Evolutionary conservation across 2,329 filamentous ascomycete species (phyloP).

Genomic region (Nemania sp.): DNA sequence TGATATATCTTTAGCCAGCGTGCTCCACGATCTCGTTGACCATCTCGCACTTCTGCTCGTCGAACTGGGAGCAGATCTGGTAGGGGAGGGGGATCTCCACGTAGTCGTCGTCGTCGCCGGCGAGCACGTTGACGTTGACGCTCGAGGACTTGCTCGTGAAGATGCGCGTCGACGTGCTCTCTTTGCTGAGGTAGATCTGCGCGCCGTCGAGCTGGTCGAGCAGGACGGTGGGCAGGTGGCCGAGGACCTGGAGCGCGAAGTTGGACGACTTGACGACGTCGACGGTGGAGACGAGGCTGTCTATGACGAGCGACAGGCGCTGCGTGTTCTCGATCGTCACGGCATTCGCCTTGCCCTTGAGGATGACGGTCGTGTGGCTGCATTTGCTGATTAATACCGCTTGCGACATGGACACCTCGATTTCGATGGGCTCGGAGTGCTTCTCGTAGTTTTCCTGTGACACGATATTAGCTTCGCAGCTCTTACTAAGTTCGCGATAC

Average conservation of each 20-base stretch:
- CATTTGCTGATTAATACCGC: slow-evolving; percentile 91
- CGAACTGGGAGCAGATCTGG: slow-evolving; percentile 80
- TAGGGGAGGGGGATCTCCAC: slow-evolving; percentile 85
- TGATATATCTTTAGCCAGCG: slow-evolving; percentile 62
- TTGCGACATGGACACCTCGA: slow-evolving; percentile 80
- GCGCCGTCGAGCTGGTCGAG: slow-evolving; percentile 93
- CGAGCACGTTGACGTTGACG: slow-evolving; percentile 82
- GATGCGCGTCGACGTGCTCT: slow-evolving; percentile 83
- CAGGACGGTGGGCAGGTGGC: slow-evolving; percentile 81
- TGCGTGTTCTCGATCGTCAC: slow-evolving; percentile 91
- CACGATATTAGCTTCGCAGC: slow-evolving; percentile 19
- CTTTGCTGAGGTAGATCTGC: slow-evolving; percentile 80
- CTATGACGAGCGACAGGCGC: slow-evolving; percentile 82
- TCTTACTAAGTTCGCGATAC: not conserved
- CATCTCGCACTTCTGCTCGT: slow-evolving; percentile 70
- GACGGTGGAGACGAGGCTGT: slow-evolving; percentile 85
- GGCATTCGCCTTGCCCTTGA: slow-evolving; percentile 95
- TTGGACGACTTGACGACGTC: slow-evolving; percentile 95
- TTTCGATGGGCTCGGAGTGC: slow-evolving; percentile 70
- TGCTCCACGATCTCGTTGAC: slow-evolving; percentile 96
- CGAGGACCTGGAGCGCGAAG: slow-evolving; percentile 91
- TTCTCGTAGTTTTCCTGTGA: slow-evolving; percentile 86
- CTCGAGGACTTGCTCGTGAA: slow-evolving; percentile 53
- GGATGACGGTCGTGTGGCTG: slow-evolving; percentile 84
- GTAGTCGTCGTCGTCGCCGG: slow-evolving; percentile 75